Percentiles rank a stretch among this genome's conserved stretches.
These are phyloP conservation scores for Nyssa sinensis DNA, from an alignment of 148 eudicot species.

Conservation along the genomic window DNA sequence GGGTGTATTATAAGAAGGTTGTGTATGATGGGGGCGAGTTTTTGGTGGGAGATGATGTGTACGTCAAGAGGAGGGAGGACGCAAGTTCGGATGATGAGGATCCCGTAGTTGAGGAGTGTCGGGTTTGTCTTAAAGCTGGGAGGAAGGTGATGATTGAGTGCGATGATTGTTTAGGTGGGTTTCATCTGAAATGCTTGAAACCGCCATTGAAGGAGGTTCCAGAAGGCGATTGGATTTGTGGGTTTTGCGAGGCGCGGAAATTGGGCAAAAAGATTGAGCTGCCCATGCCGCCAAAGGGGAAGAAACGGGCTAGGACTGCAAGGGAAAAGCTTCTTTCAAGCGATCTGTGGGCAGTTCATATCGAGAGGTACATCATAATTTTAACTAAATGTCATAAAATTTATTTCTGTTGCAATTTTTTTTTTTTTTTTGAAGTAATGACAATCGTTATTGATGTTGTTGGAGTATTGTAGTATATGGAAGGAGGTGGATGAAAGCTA, in stretches of 20 bases:
- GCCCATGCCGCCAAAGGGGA: slow-evolving; percentile 67
- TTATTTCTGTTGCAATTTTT: background rate
- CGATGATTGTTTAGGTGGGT: slow-evolving; percentile 89
- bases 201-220: slow-evolving; percentile 82
- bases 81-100: slow-evolving; percentile 70
- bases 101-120: slow-evolving; percentile 84
- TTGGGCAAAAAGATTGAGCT: slow-evolving; percentile 53
- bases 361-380: slow-evolving; percentile 55
- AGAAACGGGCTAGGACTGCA: slow-evolving; percentile 72
- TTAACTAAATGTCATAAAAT: background rate
- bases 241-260: slow-evolving; percentile 68
- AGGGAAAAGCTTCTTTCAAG: slow-evolving; percentile 87
- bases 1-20: slow-evolving; percentile 73
- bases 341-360: slow-evolving; percentile 91
- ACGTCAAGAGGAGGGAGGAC: slow-evolving; percentile 80
- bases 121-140: slow-evolving; percentile 70
- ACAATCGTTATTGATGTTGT: background rate
- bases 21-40: slow-evolving; percentile 79
- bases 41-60: slow-evolving; percentile 69
- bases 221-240: slow-evolving; percentile 93
- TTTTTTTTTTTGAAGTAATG: background rate
- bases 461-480: slow-evolving; percentile 65
- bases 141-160: slow-evolving; percentile 78
- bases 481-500: slow-evolving; percentile 84
- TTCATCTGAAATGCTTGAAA: slow-evolving; percentile 88